A percentile compares a stretch with the other conserved stretches of the same genome.
Evolutionary conservation across 441 rosid genomes (phyloP).

Genomic region (Isatis lusitanica): DNA sequence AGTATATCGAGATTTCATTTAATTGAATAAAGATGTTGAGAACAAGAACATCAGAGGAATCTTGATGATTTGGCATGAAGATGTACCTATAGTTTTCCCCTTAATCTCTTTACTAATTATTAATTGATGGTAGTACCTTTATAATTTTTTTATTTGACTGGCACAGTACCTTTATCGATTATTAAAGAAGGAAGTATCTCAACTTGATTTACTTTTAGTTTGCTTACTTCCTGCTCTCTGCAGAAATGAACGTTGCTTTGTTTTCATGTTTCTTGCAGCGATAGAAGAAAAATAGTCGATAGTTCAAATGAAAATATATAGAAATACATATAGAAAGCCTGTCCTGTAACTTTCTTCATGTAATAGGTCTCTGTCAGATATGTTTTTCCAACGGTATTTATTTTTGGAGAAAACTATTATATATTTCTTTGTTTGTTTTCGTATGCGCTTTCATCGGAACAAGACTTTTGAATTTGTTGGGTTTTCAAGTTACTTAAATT

Average conservation of each 20-base stretch:
- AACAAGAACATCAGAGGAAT: slow-evolving; percentile 34
- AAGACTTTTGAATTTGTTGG: neutral
- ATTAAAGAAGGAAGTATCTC: slow-evolving; percentile 3
- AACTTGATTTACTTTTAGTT: slow-evolving; percentile 29
- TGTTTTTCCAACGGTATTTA: slow-evolving; percentile 27
- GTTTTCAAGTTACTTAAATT: neutral
- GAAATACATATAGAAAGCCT: slow-evolving; percentile 4
- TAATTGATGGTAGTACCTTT: neutral
- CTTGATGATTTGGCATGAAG: slow-evolving; percentile 21
- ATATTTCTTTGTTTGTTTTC: neutral
- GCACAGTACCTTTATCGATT: neutral
- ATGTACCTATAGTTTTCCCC: neutral
- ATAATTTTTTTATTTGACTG: neutral
- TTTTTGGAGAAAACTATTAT: neutral
- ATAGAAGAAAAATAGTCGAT: neutral
- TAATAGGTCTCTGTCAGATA: slow-evolving; percentile 20
- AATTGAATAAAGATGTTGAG: neutral
- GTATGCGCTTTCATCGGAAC: slow-evolving; percentile 1
- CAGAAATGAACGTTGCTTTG: slow-evolving; percentile 76
- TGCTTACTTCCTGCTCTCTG: slow-evolving; percentile 38
- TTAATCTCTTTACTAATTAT: neutral
- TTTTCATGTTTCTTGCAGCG: slow-evolving; percentile 31
- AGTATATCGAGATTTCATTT: slow-evolving; percentile 1
- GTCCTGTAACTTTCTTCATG: neutral
- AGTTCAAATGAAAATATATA: neutral